Conservation (phyloP, 306 rosid species). For the Sechiopsis laciniata region DNA sequence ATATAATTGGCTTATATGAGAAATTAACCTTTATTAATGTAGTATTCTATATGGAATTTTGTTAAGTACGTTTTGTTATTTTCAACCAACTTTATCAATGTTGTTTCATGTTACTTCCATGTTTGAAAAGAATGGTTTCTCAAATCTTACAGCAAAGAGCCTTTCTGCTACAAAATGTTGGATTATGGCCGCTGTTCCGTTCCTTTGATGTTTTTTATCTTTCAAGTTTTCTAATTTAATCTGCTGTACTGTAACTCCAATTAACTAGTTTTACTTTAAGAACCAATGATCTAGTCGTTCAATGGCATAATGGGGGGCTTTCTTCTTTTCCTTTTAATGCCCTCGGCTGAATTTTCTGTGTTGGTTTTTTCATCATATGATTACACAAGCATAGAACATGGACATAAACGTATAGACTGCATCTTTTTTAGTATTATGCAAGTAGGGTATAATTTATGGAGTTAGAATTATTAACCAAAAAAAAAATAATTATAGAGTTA, state of each 20-base stretch:
- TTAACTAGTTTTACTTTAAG: neutral
- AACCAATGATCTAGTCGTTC: neutral
- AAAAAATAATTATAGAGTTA: neutral
- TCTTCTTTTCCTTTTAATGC: neutral
- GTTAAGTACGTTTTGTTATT: neutral
- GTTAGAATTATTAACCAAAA: too few relatives aligned
- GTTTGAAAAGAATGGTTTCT: neutral
- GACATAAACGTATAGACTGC: neutral
- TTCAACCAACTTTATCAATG: neutral
- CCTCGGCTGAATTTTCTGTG: slow-evolving; percentile 2
- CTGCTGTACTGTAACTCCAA: neutral
- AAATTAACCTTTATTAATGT: neutral
- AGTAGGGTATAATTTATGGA: neutral
- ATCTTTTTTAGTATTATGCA: neutral
- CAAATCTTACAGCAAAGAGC: neutral
- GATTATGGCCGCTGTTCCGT: neutral
- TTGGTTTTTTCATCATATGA: neutral
- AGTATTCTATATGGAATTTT: slow-evolving; percentile 2
- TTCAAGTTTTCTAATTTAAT: neutral
- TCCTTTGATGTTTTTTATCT: neutral
- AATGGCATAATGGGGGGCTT: neutral
- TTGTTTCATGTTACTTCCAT: neutral
- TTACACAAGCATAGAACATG: neutral
- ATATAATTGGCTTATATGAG: neutral
- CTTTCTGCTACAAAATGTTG: neutral